Conservation (phyloP, 2,329 filamentous ascomycete species). For the Trichoderma polysporum region DNA sequence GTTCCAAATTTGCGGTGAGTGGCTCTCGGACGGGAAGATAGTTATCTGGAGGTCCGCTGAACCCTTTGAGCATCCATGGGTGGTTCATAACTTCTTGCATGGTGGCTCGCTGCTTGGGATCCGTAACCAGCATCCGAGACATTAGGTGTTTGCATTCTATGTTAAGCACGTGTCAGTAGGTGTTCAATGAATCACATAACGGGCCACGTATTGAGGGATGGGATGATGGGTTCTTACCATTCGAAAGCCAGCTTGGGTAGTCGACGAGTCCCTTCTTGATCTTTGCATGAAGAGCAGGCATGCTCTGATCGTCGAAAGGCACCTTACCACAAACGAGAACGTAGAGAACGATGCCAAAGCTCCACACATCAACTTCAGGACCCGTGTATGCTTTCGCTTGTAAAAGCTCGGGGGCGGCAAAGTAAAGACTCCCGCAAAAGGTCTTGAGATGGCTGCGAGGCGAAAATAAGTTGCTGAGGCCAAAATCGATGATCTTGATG, state of each 20-base stretch:
- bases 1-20: slow-evolving; percentile 78
- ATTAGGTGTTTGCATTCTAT: slow-evolving; percentile 91
- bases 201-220: not conserved
- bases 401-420: slow-evolving; percentile 90
- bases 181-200: not conserved
- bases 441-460: slow-evolving; percentile 86
- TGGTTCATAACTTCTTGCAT: slow-evolving; percentile 92
- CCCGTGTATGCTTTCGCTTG: slow-evolving; percentile 94
- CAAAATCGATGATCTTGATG: slow-evolving; percentile 99
- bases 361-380: slow-evolving; percentile 97
- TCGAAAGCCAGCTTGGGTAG: slow-evolving; percentile 89
- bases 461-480: slow-evolving; percentile 91
- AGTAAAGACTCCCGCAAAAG: slow-evolving; percentile 96
- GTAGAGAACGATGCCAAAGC: slow-evolving; percentile 96
- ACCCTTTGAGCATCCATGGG: slow-evolving; percentile 94
- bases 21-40: slow-evolving; percentile 81
- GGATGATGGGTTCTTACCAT: slow-evolving; percentile 59
- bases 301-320: slow-evolving; percentile 97
- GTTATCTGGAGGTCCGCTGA: slow-evolving; percentile 82
- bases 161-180: not conserved
- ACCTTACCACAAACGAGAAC: slow-evolving; percentile 97
- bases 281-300: slow-evolving; percentile 96
- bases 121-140: slow-evolving; percentile 92
- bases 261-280: slow-evolving; percentile 97
- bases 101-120: slow-evolving; percentile 81